Base-by-base conservation (phyloP, 768 basidiomycete species). In the Russula emetica region DNA sequence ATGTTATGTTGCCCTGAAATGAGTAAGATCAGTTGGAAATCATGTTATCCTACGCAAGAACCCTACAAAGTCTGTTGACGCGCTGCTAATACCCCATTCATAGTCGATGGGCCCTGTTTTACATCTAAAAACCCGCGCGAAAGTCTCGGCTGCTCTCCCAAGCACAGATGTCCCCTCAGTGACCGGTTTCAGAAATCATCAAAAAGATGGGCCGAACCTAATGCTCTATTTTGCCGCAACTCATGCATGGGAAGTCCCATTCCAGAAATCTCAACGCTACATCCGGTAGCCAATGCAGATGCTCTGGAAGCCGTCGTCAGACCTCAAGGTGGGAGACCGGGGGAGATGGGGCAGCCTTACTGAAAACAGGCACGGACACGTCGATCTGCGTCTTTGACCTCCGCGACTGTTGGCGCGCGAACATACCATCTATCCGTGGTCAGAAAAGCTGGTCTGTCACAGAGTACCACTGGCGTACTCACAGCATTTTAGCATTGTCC, bases 11-110 rank as follows among this genome's bases (percentile, higher is more conserved):
- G 28, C 88, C 88, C 88, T 89, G 56, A 24, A 55, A 56, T 16
- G 54, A 34, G 22, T 7, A 60, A 11, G 30, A 22, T 66, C 42
- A 57, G 24, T 22, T 38, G 32, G 26, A 3, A 44, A 13, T 61
- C n/a, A 22, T 9, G 34, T 55, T 44, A 28, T 34, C 44, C 20
- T 14, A 4, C 42, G 44, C 40, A 53, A 9, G 26, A 18, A 7
- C 76, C 87, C 77, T 69, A 91, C 91, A 67, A 93, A 92, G 71
- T 92, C 91, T 3, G 91, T 92, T 5, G 89, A 92, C 14, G 88
- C 90, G 51, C 79, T 80, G 6, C 77, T 74, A 68, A 87, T 87
- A 50, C 89, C 85, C 79, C 83, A 85, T 64, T 82, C 80, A 69
- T 85, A 82, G 71, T 87, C 85, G 60, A 87, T 78, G 3, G 74